A percentile compares a stretch with the other conserved stretches of the same genome.
phyloP scores from a whole-genome alignment of 2,329 filamentous ascomycete species.

The Penicillium concentricum region DNA sequence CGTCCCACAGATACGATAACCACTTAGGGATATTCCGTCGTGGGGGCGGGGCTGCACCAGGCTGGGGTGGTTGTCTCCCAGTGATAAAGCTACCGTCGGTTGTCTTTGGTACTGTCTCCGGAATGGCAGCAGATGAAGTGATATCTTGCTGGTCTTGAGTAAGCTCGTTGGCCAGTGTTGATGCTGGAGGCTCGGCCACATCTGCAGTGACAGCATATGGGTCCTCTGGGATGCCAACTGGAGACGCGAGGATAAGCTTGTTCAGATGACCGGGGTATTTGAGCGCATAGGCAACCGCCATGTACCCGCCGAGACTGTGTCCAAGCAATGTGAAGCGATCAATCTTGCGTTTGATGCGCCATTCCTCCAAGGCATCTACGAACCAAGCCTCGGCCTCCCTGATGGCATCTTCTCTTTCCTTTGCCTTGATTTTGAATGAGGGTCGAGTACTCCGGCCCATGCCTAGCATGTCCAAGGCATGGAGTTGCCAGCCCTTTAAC shows the following conservation, averaged over 20 bases:
- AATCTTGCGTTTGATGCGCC: slow-evolving; percentile 83
- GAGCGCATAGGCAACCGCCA: slow-evolving; percentile 89
- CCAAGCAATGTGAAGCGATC: slow-evolving; percentile 91
- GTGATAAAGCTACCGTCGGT: slow-evolving; percentile 59
- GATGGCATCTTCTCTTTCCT: slow-evolving; percentile 76
- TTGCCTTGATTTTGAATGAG: slow-evolving; percentile 78
- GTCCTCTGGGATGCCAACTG: slow-evolving; percentile 91
- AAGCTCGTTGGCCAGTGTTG: slow-evolving; percentile 74
- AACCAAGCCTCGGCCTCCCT: slow-evolving; percentile 93
- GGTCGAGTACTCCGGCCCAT: slow-evolving; percentile 90
- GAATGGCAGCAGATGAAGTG: slow-evolving; percentile 25
- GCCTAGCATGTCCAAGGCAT: slow-evolving; percentile 89
- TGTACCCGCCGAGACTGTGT: slow-evolving; percentile 91
- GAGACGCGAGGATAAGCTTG: slow-evolving; percentile 92
- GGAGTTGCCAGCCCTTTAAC: slow-evolving; percentile 78
- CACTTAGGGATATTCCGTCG: slow-evolving; percentile 72
- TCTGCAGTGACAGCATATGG: slow-evolving; percentile 81
- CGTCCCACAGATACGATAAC: slow-evolving; percentile 93
- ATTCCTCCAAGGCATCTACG: slow-evolving; percentile 92
- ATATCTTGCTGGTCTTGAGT: slow-evolving; percentile 66
- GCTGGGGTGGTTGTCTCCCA: slow-evolving; percentile 32
- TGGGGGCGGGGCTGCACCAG: slow-evolving; percentile 49
- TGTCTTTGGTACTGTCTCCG: slow-evolving; percentile 29
- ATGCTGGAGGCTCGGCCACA: slow-evolving; percentile 73
- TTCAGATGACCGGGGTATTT: slow-evolving; percentile 95